phyloP scores from a whole-genome alignment of 805 yeast genomes.

The Schizosaccharomyces octosporus region DNA sequence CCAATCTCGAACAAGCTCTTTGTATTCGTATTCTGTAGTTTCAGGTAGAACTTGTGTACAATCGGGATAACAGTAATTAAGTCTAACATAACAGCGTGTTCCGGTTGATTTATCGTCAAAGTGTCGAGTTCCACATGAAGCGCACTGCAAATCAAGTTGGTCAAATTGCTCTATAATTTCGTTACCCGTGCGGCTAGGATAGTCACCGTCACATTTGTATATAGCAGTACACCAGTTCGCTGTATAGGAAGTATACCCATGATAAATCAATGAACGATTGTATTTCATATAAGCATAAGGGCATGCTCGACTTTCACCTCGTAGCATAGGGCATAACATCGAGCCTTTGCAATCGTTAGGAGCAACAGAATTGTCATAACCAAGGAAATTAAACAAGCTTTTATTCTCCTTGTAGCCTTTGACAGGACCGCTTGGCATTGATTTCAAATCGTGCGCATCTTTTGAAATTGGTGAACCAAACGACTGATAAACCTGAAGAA shows the following conservation, averaged over 20 bases:
- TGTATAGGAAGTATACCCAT: not conserved
- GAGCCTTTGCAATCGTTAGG: not conserved
- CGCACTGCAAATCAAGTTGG: not conserved
- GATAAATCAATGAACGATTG: not conserved
- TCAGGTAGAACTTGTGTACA: not conserved
- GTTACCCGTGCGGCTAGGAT: not conserved
- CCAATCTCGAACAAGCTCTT: not conserved
- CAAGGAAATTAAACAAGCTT: not conserved
- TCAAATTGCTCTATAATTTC: not conserved
- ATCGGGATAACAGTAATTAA: not conserved
- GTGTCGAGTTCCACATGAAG: not conserved
- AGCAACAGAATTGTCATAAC: not conserved
- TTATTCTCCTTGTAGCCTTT: not conserved
- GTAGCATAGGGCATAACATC: not conserved
- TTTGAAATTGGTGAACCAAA: no score
- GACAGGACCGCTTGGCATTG: no score
- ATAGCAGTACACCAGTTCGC: not conserved
- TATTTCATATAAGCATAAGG: not conserved
- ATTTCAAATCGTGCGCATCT: no score
- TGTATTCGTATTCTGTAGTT: not conserved
- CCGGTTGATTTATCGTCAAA: not conserved
- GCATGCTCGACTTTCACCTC: not conserved
- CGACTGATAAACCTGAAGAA: no score
- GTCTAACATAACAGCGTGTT: not conserved
- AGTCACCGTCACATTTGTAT: not conserved